A percentile compares a stretch with the other conserved stretches of the same genome.
These are phyloP conservation scores for Penicillium fimorum DNA, from an alignment of 495 filamentous ascomycete species.

Conservation along the genomic window DNA sequence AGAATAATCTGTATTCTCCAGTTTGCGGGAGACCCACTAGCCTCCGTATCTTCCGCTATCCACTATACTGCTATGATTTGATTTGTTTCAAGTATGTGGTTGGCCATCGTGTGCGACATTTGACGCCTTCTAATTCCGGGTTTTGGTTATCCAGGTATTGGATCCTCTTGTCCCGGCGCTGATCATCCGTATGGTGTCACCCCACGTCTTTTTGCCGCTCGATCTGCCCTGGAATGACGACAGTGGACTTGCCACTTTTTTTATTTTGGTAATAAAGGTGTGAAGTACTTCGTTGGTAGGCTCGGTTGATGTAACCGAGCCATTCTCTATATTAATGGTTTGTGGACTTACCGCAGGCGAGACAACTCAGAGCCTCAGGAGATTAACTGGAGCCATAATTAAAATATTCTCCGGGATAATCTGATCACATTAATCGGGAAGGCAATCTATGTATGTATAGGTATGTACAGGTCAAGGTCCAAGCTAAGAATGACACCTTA, in stretches of 20 bases:
- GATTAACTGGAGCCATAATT: not conserved
- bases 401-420: not conserved
- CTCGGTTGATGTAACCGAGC: not conserved
- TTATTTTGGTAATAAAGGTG: not conserved
- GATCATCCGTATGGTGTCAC: constrained; percentile 9
- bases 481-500: not conserved
- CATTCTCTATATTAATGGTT: not conserved
- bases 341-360: constrained; percentile 6
- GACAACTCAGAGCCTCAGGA: constrained; percentile 1
- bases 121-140: not conserved
- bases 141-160: not conserved
- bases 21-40: not conserved
- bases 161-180: not conserved
- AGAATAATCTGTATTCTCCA: too few relatives aligned
- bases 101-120: constrained; percentile 1
- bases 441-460: not conserved
- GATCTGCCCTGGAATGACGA: not conserved
- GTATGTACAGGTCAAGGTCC: not conserved
- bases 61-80: not conserved
- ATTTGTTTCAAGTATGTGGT: constrained; percentile 4
- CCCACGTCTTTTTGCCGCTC: constrained; percentile 1
- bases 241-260: not conserved
- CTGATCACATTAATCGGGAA: not conserved
- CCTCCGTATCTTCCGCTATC: not conserved
- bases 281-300: not conserved